Conservation (phyloP, 768 basidiomycete genomes). For the Suillus decipiens region DNA sequence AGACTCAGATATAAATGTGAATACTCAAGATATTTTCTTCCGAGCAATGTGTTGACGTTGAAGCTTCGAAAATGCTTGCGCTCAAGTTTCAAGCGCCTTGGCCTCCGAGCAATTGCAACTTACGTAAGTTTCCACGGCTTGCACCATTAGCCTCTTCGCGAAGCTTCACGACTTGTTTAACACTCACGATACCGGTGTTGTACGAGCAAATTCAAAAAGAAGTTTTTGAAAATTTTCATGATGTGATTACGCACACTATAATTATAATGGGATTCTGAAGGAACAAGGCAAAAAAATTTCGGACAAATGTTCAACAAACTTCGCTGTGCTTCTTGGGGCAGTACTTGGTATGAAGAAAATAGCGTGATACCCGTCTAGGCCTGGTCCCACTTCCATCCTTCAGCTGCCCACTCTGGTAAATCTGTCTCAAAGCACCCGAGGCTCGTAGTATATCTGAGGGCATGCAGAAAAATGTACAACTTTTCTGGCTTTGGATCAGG, state of each 20-base stretch:
- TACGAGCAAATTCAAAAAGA: background rate
- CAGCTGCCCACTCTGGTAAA: conserved; percentile 86
- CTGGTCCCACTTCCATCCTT: conserved; percentile 70
- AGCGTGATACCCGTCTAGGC: conserved; percentile 19
- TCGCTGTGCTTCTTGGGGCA: conserved; percentile 52
- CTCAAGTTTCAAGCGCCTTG: too few relatives aligned
- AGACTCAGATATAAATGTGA: background rate
- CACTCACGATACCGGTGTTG: background rate
- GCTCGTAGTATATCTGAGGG: conserved; percentile 78
- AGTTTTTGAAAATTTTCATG: background rate
- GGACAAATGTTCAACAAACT: conserved; percentile 92
- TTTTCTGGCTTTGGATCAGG: conserved; percentile 92
- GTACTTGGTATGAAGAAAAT: conserved; percentile 32
- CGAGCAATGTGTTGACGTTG: background rate
- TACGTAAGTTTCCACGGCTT: background rate
- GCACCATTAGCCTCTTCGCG: too few relatives aligned
- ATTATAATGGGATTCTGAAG: background rate
- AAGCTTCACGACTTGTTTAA: background rate
- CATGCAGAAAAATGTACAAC: conserved; percentile 95
- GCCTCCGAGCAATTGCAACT: background rate
- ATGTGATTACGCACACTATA: background rate
- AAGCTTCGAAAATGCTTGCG: background rate
- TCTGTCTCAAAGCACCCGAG: conserved; percentile 84
- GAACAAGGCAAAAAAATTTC: conserved; percentile 43
- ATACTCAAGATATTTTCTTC: background rate